A percentile compares a stretch with the other conserved stretches of the same genome.
These are phyloP conservation scores for Paramyrothecium sp. DNA, from an alignment of 2,329 filamentous ascomycete genomes.

Conservation along the genomic window DNA sequence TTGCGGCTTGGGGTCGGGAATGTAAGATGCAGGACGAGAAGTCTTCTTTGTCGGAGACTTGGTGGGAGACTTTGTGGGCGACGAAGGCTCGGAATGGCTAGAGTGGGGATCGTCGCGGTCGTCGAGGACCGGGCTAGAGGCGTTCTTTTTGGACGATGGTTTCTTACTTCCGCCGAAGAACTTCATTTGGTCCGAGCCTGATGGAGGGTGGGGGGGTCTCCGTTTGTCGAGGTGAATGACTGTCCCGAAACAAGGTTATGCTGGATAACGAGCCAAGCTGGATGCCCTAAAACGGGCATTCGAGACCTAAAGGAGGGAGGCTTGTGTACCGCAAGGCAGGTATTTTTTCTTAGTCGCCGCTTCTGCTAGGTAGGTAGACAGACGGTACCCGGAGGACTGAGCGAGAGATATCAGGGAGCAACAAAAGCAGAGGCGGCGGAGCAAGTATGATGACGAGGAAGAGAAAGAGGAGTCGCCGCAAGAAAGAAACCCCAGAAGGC, in stretches of 20 bases:
- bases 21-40: constrained; percentile 28
- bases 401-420: too few relatives aligned
- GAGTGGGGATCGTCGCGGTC: constrained; percentile 34
- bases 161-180: constrained; percentile 47
- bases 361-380: too few relatives aligned
- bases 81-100: constrained; percentile 32
- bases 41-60: constrained; percentile 24
- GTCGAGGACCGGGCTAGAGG: constrained; percentile 34
- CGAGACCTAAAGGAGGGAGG: constrained; percentile 13
- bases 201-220: constrained; percentile 8
- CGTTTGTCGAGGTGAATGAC: constrained; percentile 14
- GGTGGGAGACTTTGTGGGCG: constrained; percentile 36
- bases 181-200: constrained; percentile 43
- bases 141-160: constrained; percentile 39
- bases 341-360: neutral
- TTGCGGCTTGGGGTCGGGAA: constrained; percentile 24
- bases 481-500: constrained; percentile 2
- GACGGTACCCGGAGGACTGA: too few relatives aligned
- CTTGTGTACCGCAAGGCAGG: neutral
- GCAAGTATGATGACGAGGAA: neutral
- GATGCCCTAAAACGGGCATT: constrained; percentile 30
- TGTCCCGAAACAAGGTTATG: constrained; percentile 39
- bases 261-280: constrained; percentile 30
- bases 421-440: neutral
- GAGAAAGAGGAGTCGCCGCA: constrained; percentile 3